Base-by-base conservation (phyloP, 176 grass and related monocot genomes). In the Stipa capillata region DNA sequence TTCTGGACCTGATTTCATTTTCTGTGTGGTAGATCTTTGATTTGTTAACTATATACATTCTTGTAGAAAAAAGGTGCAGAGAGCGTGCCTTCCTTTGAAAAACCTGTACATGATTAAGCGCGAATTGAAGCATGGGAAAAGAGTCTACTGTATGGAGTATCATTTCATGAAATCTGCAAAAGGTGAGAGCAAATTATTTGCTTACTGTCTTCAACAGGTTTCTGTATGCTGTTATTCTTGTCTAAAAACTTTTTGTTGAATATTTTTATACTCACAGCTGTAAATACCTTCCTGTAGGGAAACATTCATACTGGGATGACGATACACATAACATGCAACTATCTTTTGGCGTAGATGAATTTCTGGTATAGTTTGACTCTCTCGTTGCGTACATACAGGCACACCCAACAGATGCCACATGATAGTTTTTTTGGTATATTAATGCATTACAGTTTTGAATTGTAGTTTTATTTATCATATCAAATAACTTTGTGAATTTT, bases 21-120 rank as follows among this genome's bases (percentile, higher is more conserved):
- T 32, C 18, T 63, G 0, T 58, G 37, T 40, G 47, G 25, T 80
- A 48, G 49, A 37, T 69, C 6, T 70, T 64, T 83, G 24, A 40
- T 83, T 56, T 56, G 10, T 59, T 74, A 64, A 79, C 8, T 89
- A 64, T 5, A 49, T 80, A 75, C 43, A 65, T 71, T 80, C 18
- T 58, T 94, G 83, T 89, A 98, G 95, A 73, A 98, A 89, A 98
- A 98, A 87, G 89, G 85, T 58, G 90, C 92, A 81, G 92, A 98
- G 72, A 54, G 18, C 15, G 78, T 94, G 84, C 80, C 75, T 81
- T 74, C 67, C 52, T 81, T 64, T 2, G 73, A 89, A 72, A n/a
- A 93, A 98, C 21, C 89, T 98, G 33, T 94, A 85, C 54, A 81
- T 74, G 74, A 59, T 94, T 28, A 94, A 93, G 85, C 83, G 88